These are phyloP conservation scores for Phytophthora parvispora DNA, from an alignment of 352 stramenopile genomes.

Conservation along the genomic window DNA sequence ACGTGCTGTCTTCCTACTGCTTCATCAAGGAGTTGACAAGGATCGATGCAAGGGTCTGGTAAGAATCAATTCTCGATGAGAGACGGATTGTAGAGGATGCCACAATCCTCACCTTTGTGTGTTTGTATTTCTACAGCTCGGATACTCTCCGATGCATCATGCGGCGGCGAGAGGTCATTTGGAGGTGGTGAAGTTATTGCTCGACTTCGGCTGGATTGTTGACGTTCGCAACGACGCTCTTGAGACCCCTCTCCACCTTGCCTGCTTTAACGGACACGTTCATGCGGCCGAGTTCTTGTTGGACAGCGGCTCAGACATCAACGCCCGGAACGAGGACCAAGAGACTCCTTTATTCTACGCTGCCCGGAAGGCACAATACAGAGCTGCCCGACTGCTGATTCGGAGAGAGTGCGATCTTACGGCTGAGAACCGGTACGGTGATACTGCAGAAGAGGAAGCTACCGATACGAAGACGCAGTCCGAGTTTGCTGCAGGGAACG, in stretches of 20 bases:
- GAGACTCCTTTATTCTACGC: slow-evolving; percentile 86
- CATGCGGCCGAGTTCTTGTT: slow-evolving; percentile 69
- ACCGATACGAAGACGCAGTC: slow-evolving; percentile 55
- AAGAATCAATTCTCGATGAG: slow-evolving; percentile 17
- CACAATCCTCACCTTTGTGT: slow-evolving; percentile 9
- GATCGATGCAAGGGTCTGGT: slow-evolving; percentile 75
- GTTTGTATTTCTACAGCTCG: slow-evolving; percentile 37
- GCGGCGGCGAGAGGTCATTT: slow-evolving; percentile 74
- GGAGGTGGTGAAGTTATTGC: slow-evolving; percentile 67
- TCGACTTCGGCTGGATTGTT: slow-evolving; percentile 73
- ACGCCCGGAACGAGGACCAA: slow-evolving; percentile 56
- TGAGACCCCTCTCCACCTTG: slow-evolving; percentile 80
- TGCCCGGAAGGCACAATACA: slow-evolving; percentile 70
- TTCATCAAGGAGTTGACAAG: slow-evolving; percentile 70
- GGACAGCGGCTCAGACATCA: slow-evolving; percentile 65
- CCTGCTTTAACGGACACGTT: slow-evolving; percentile 67
- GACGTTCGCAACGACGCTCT: slow-evolving; percentile 54
- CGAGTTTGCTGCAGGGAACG: slow-evolving; percentile 63
- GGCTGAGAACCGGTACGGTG: slow-evolving; percentile 69
- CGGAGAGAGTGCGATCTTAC: slow-evolving; percentile 68
- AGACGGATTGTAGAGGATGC: not conserved
- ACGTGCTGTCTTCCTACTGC: slow-evolving; percentile 72
- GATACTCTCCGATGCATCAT: slow-evolving; percentile 78
- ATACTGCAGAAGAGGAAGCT: slow-evolving; percentile 76
- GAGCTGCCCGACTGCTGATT: slow-evolving; percentile 70